Percentiles rank a stretch among this genome's conserved stretches.
phyloP scores from a whole-genome alignment of 225 moss, liverwort and hornwort genomes.

The Lunularia cruciata region DNA sequence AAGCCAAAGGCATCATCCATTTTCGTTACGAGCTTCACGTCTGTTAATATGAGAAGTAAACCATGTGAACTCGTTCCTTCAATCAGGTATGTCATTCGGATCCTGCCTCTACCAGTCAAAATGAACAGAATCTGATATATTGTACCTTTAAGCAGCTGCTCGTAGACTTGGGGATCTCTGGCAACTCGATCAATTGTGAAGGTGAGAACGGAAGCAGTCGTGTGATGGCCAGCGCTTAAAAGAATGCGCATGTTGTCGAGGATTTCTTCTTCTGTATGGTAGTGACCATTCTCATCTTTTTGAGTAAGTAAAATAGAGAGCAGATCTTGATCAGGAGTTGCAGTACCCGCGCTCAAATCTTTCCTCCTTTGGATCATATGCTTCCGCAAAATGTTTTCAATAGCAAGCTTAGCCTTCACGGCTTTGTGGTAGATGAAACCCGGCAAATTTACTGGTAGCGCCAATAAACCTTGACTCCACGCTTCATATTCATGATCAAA shows the following conservation, averaged over 20 bases:
- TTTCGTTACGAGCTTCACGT: too few species aligned
- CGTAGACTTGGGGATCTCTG: neutral
- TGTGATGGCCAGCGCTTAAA: constrained; percentile 41
- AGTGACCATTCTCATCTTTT: constrained; percentile 32
- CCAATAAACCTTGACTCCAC: too few species aligned
- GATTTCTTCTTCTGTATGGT: constrained; percentile 32
- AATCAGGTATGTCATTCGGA: too few species aligned
- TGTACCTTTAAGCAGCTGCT: constrained; percentile 6
- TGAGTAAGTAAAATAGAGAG: constrained; percentile 31
- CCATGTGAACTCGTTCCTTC: too few species aligned
- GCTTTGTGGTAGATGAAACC: neutral
- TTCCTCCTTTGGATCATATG: neutral
- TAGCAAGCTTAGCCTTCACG: neutral
- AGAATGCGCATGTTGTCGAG: constrained; percentile 38
- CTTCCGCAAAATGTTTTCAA: neutral
- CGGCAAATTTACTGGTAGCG: neutral
- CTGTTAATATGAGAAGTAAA: too few species aligned
- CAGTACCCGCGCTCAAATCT: neutral
- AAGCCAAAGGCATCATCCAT: too few species aligned
- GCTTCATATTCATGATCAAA: too few species aligned
- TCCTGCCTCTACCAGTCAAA: too few species aligned
- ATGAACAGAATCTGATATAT: too few species aligned
- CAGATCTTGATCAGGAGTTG: constrained; percentile 32
- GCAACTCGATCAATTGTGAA: constrained; percentile 15
- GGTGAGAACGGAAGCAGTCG: constrained; percentile 30